These are phyloP conservation scores for Suillus brevipes DNA, from an alignment of 768 basidiomycete species.

Conservation along the genomic window DNA sequence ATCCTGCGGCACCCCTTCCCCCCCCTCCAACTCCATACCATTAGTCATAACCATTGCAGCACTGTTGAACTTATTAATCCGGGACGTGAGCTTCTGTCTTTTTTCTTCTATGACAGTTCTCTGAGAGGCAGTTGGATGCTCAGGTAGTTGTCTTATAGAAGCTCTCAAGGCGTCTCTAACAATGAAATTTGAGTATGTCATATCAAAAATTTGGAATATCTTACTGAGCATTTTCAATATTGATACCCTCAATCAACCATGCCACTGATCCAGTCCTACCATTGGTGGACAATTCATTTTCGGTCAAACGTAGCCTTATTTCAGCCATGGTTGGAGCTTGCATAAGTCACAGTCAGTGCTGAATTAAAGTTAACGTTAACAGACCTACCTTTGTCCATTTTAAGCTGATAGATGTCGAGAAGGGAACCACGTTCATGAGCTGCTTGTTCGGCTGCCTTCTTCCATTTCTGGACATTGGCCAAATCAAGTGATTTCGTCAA, in stretches of 20 bases:
- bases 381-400: conserved; percentile 8
- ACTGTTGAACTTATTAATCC: background rate
- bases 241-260: background rate
- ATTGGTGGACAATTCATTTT: background rate
- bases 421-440: background rate
- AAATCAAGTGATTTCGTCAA: background rate
- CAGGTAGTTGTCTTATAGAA: background rate
- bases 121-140: conserved; percentile 5
- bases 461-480: background rate
- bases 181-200: background rate
- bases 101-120: background rate
- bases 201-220: background rate
- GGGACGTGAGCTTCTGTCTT: background rate
- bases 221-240: conserved; percentile 10
- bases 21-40: background rate
- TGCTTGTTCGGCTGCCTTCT: background rate
- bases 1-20: background rate
- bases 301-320: conserved; percentile 5
- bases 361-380: background rate
- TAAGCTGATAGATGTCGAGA: conserved; percentile 6
- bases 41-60: background rate
- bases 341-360: background rate
- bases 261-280: conserved; percentile 5
- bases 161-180: conserved; percentile 2
- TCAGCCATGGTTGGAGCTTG: conserved; percentile 8